Conservation (phyloP, 352 stramenopile genomes). For the Peronospora belbahrii region DNA sequence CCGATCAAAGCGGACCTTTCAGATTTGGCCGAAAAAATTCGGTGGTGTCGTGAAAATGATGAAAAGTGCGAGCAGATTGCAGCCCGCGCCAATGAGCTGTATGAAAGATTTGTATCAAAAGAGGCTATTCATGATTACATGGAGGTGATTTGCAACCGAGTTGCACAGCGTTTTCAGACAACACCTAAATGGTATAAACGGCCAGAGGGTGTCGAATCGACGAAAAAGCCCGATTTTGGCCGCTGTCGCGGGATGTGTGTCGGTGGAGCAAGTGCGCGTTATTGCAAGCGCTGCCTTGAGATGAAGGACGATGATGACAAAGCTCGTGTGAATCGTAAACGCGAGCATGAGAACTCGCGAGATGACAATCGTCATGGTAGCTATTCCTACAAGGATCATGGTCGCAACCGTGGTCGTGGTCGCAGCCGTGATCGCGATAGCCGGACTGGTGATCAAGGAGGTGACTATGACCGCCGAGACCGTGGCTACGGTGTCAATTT, state of each 20-base stretch:
- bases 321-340: conserved; percentile 16
- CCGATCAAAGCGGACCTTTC: conserved; percentile 94
- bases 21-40: conserved; percentile 97
- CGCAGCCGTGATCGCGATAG: conserved; percentile 10
- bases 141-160: conserved; percentile 91
- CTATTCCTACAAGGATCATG: conserved; percentile 21
- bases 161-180: conserved; percentile 84
- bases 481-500: conserved; percentile 20
- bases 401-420: conserved; percentile 11
- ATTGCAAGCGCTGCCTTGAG: conserved; percentile 65
- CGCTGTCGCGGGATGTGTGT: conserved; percentile 52
- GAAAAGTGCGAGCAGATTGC: conserved; percentile 94
- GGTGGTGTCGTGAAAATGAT: conserved; percentile 96
- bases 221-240: conserved; percentile 52
- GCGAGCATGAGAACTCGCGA: conserved; percentile 14
- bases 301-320: conserved; percentile 55
- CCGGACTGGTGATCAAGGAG: conserved; percentile 9
- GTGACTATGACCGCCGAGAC: conserved; percentile 21
- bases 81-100: conserved; percentile 89
- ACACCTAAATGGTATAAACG: conserved; percentile 58
- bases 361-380: conserved; percentile 18
- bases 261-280: conserved; percentile 39
- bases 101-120: conserved; percentile 89
- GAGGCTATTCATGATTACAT: conserved; percentile 96
- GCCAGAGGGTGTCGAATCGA: conserved; percentile 41